Conservation (phyloP, 1,139 yeast genomes). For the Williopsis jadinii region DNA sequence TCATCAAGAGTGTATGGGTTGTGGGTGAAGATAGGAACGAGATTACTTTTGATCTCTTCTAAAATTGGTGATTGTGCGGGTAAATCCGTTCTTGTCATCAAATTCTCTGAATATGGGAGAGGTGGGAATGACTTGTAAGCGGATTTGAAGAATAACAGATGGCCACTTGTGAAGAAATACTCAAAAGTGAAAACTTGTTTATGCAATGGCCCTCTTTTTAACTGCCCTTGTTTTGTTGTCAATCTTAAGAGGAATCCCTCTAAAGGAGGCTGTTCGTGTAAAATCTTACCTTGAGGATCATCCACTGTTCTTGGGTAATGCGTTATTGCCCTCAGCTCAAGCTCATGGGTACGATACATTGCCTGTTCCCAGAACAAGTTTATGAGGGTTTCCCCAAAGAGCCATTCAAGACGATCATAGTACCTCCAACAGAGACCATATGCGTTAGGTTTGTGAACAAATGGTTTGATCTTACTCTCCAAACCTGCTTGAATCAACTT, state of each 20-base stretch:
- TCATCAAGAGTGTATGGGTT: constrained; percentile 46
- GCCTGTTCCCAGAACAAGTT: constrained; percentile 40
- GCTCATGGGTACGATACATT: constrained; percentile 35
- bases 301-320: constrained; percentile 35
- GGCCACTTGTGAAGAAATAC: constrained; percentile 59
- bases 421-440: constrained; percentile 56
- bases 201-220: constrained; percentile 29
- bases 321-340: constrained; percentile 51
- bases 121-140: constrained; percentile 60
- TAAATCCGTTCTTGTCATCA: constrained; percentile 2
- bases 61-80: constrained; percentile 5
- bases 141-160: constrained; percentile 52
- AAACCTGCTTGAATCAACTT: constrained; percentile 20
- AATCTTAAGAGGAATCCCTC: constrained; percentile 60
- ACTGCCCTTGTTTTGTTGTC: constrained; percentile 44
- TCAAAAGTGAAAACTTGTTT: constrained; percentile 45
- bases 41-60: constrained; percentile 11
- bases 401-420: constrained; percentile 77
- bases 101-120: constrained; percentile 29
- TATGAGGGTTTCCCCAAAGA: constrained; percentile 43
- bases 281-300: constrained; percentile 4
- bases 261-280: constrained; percentile 15
- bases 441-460: constrained; percentile 22
- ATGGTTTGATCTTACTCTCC: constrained; percentile 10
- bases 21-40: constrained; percentile 37